Conservation (phyloP, 495 filamentous ascomycete species). For the Daldinia decipiens region DNA sequence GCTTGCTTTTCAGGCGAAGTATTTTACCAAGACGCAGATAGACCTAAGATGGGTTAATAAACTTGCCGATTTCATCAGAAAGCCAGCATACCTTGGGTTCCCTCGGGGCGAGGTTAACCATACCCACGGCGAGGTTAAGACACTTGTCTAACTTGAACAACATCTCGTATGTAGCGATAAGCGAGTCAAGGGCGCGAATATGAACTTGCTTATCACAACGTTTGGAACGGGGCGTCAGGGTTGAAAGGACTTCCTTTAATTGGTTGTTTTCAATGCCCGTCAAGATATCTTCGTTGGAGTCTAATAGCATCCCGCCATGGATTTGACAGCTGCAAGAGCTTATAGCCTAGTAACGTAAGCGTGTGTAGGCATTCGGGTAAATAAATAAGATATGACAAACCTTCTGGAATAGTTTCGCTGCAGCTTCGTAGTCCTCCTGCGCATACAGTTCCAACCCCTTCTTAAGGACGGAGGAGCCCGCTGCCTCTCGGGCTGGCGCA, state of each 20-base stretch:
- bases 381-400: slow-evolving; percentile 10
- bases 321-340: slow-evolving; percentile 24
- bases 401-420: slow-evolving; percentile 11
- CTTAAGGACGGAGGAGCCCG: neutral
- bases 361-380: neutral
- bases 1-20: slow-evolving; percentile 21
- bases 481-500: neutral
- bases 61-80: neutral
- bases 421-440: slow-evolving; percentile 4
- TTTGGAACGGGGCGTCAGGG: slow-evolving; percentile 4
- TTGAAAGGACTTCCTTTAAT: slow-evolving; percentile 17
- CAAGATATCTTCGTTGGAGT: slow-evolving; percentile 24
- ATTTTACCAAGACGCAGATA: slow-evolving; percentile 38
- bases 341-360: slow-evolving; percentile 25
- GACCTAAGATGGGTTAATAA: slow-evolving; percentile 25
- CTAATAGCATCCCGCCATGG: slow-evolving; percentile 9
- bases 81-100: slow-evolving; percentile 30
- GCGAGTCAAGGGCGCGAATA: slow-evolving; percentile 24
- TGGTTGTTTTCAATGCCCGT: slow-evolving; percentile 9
- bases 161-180: slow-evolving; percentile 34
- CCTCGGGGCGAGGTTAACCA: slow-evolving; percentile 39
- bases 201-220: slow-evolving; percentile 30
- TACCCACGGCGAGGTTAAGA: slow-evolving; percentile 25
- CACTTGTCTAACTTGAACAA: slow-evolving; percentile 8
- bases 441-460: slow-evolving; percentile 17